Conservation (phyloP, 106 monocot species). For the Triglochin maritima region DNA sequence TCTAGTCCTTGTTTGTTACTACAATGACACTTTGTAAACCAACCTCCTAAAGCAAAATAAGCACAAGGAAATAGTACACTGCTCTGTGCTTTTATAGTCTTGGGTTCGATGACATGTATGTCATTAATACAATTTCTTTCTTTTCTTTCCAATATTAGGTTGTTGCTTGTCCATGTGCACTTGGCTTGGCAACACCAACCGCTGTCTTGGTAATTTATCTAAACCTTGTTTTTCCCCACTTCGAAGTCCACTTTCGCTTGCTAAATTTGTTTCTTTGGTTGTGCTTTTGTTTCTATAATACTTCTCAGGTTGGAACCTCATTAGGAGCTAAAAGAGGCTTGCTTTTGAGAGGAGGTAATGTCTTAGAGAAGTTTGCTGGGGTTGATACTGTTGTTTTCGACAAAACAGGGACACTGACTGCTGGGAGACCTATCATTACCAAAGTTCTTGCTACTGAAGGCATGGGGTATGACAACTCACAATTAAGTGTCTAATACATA, state of each 20-base stretch:
- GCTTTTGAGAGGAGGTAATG: constrained; percentile 88
- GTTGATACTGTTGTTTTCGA: constrained; percentile 90
- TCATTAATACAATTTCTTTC: too few relatives aligned
- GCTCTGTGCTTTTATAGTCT: too few relatives aligned
- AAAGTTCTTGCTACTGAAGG: constrained; percentile 21
- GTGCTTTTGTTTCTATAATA: background rate
- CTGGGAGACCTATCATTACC: constrained; percentile 78
- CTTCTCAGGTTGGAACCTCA: constrained; percentile 84
- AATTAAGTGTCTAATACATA: constrained; percentile 2
- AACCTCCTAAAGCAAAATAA: too few relatives aligned
- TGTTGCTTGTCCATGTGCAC: constrained; percentile 97
- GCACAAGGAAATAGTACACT: too few relatives aligned
- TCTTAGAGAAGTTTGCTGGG: constrained; percentile 89
- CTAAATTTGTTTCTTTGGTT: background rate
- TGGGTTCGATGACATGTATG: too few relatives aligned
- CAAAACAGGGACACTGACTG: constrained; percentile 93
- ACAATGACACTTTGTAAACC: too few relatives aligned
- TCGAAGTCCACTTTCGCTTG: background rate
- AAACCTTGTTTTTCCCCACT: background rate
- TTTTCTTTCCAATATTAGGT: constrained; percentile 37
- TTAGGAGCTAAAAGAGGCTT: constrained; percentile 86
- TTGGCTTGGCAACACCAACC: constrained; percentile 95
- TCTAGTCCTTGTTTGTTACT: too few relatives aligned
- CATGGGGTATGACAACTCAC: constrained; percentile 13
- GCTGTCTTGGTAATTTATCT: constrained; percentile 74